Conservation (phyloP, 331 rosid genomes). For the Cydonia oblonga region DNA sequence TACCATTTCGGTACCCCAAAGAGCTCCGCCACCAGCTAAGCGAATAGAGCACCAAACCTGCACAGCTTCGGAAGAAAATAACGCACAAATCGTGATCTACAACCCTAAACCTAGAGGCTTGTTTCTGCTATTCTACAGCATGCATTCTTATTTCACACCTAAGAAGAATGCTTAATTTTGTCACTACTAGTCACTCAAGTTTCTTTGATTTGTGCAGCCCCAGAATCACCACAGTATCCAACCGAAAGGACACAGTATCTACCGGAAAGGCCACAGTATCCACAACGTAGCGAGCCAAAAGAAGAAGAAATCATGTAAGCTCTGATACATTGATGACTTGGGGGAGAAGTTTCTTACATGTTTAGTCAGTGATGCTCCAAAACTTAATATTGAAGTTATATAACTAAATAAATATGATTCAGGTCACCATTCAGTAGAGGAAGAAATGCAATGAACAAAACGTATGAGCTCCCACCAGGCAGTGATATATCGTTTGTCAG, state of each 20-base stretch:
- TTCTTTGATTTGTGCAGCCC: conserved; percentile 8
- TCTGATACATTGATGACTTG: not conserved
- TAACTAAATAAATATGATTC: not conserved
- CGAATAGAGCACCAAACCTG: conserved; percentile 13
- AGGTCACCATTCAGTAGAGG: conserved; percentile 51
- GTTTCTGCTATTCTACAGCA: not conserved
- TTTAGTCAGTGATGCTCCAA: not conserved
- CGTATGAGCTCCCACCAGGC: conserved; percentile 23
- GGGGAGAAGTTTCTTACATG: not conserved
- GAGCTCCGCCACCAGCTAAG: not conserved
- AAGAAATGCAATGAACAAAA: conserved; percentile 17
- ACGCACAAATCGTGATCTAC: not conserved
- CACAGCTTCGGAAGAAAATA: conserved; percentile 8
- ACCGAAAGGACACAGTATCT: not conserved
- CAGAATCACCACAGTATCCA: conserved; percentile 6
- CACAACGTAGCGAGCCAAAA: not conserved
- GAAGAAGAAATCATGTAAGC: conserved; percentile 40
- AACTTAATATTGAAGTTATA: not conserved
- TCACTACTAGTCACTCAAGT: not conserved
- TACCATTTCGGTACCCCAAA: conserved; percentile 17
- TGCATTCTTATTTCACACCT: not conserved
- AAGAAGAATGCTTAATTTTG: not conserved
- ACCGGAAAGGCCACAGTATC: not conserved
- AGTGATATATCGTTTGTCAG: conserved; percentile 49
- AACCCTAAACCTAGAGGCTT: conserved; percentile 18